Base-by-base conservation (phyloP, 169 alveolate species). In the Cryptosporidium sp. region DNA sequence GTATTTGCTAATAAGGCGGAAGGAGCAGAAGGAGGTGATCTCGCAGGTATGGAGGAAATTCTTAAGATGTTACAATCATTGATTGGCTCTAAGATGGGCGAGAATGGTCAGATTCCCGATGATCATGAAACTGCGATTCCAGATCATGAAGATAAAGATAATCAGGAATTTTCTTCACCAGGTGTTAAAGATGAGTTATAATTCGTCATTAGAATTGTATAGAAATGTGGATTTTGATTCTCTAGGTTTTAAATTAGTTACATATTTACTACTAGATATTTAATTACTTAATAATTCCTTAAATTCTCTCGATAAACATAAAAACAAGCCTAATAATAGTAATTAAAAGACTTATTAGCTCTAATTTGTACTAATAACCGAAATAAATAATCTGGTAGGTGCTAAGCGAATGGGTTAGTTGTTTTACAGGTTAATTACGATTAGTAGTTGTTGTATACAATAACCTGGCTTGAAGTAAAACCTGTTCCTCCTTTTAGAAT, bases 401-500 rank as follows among this genome's bases (percentile, higher is more conserved):
- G 1, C 3, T 48, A 3, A 4, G 2, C 2, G 7, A 21, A 16
- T 48, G 9, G 35, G 10, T 21, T 9, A 55, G 37, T 55, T 26
- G 29, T 2, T 7, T 9, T 3, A 26, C 3, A 21, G 37, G 5
- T 26, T 26, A 26, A 23, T 26, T 55, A 6, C 35, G 0, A 26
- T 14, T 65, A 43, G 21, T 65, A 65, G 80, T 65, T 61, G 58
- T 31, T 80, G n/a, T 65, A 80, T 12, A 73, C 58, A 55, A 73
- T 52, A 18, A 73, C 70, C 21, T 73, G 86, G 52, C 55, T 73
- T 29, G 86, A 73, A 41, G 80, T 18, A 48, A 65, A 80, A 10
- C 89, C 89, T 14, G 89, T 62, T 62, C 89, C 89, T 29, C 89
- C 89, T 37, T 65, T 59, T 48, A 80, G 43, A 26, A 80, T 43